Base-by-base conservation (phyloP, 1,139 yeast species). In the Blastobotrys proliferans region DNA sequence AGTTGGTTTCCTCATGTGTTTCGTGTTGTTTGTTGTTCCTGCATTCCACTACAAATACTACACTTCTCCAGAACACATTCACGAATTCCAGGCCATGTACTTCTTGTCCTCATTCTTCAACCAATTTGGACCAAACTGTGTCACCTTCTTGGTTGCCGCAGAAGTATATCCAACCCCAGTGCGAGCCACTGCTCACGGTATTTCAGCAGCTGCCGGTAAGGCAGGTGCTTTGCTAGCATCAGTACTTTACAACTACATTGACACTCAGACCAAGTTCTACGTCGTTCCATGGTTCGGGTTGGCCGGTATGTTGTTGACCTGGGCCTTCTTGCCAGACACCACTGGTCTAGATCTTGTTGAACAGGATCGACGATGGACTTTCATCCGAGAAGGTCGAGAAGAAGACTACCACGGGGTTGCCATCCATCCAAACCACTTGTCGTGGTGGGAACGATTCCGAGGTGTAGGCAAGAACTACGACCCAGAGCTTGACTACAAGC, bases 151-250 rank as follows among this genome's bases (percentile, higher is more conserved):
- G 59, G 79, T 87, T 57, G 97, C 98, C 40, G 98, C 97, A 67
- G 98, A 92, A 73, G 76, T 82, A 60, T 92, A 76, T 85, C 98
- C 98, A 63, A 92, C 98, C 41, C 79, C 95, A 70, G 88, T 88
- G 72, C 86, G 98, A 79, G 92, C 97, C 36, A 82, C 97, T 55
- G 97, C 97, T 43, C 98, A 92, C 64, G 98, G 98, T 76, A 71
- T 92, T 52, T 87, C 96, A 56, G 98, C 98, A 53, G 98, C 96
- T 43, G 66, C 80, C 41, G 98, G 98, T 76, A 92, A 92, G 72
- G 74, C 85, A 53, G 98, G 98, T 73, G 97, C 98, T 49, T 86
- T 92, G 55, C 79, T 92, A 69, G 97, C 97, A 29, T 94, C 88
- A 70, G 83, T 94, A 51, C 53, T 64, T 33, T 64, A 62, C 60